Evolutionary conservation across 1,139 yeast species (phyloP).

Genomic region (Candida buenavistaensis): DNA sequence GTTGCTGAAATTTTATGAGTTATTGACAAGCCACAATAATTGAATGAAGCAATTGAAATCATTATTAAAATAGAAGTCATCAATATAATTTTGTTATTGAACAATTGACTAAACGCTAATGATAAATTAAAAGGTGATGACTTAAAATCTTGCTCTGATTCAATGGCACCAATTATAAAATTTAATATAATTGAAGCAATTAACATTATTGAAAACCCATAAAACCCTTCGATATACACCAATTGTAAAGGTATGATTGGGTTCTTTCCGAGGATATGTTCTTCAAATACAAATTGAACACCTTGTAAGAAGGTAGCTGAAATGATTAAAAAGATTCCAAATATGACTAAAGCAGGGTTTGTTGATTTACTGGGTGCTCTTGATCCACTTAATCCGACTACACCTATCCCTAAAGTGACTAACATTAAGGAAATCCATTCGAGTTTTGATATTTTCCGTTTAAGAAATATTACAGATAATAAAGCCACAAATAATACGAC

Average conservation of each 20-base stretch:
- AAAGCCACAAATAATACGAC: conserved; percentile 76
- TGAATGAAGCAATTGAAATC: conserved; percentile 72
- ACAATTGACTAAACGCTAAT: conserved; percentile 52
- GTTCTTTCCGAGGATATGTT: conserved; percentile 57
- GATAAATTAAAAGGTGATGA: conserved; percentile 57
- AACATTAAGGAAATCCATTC: conserved; percentile 69
- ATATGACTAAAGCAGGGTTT: conserved; percentile 29
- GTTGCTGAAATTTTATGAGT: conserved; percentile 73
- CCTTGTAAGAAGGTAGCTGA: conserved; percentile 70
- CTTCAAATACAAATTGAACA: conserved; percentile 77
- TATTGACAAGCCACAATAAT: conserved; percentile 71
- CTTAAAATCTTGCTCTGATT: conserved; percentile 32
- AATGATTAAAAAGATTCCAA: conserved; percentile 62
- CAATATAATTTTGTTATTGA: conserved; percentile 41
- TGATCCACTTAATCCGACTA: conserved; percentile 74
- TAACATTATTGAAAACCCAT: conserved; percentile 54
- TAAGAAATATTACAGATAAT: conserved; percentile 64
- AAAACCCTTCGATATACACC: conserved; percentile 76
- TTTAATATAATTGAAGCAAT: conserved; percentile 45
- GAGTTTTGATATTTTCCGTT: conserved; percentile 52
- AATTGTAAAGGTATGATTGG: conserved; percentile 62
- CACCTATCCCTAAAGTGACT: conserved; percentile 66
- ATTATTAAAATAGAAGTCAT: conserved; percentile 62
- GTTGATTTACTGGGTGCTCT: too few species aligned
- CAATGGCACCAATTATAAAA: conserved; percentile 37